Evolutionary conservation across 1,284 basidiomycete genomes (phyloP), one percentile per base, ranked within the genome.

Genomic region (Grifola frondosa): DNA sequence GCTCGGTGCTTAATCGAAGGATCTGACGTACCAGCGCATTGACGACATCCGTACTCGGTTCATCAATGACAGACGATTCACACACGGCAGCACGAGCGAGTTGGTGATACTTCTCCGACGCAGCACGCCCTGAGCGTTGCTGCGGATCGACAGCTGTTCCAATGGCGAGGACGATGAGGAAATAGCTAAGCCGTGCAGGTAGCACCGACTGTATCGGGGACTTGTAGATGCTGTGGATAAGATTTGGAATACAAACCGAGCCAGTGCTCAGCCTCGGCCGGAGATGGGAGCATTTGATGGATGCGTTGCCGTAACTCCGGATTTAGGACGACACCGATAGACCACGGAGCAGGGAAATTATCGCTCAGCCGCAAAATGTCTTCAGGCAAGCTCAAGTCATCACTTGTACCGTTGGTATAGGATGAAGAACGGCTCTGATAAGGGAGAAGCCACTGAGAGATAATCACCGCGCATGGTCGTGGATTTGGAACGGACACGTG

Each of bases 101-200:
- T 46, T 80, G 77, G 44, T 84, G 75, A 48, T 75, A 83, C 38
- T 78, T 74, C 51, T 85, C 83, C 31, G 71, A 67, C 28, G 80
- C 77, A 41, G 77, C 65, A 17, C 74, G 72, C 24, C 69, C 66
- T n/a, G n/a, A n/a, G n/a, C n/a, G n/a, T 39, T 69, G 74, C 15
- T 81, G 70, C n/a, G n/a, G n/a, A 62, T 86, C 82, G 30, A 85
- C 81, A 5, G 82, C 67, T 0, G 75, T 68, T 6, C 78, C 82
- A 5, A 83, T 64, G 3, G 81, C 80, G 41, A 88, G 77, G 13
- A 87, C 62, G 40, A 81, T 69, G 53, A 84, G 82, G 19, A 86
- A 63, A 11, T 85, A 61, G 2, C 81, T 76, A 3, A 86, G 70
- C 31, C 81, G 70, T 52, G 80, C 69, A 30, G 83, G 81, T 49